These are phyloP conservation scores for Xylariomycetidae sp. DNA, from an alignment of 2,329 filamentous ascomycete genomes.

Conservation along the genomic window DNA sequence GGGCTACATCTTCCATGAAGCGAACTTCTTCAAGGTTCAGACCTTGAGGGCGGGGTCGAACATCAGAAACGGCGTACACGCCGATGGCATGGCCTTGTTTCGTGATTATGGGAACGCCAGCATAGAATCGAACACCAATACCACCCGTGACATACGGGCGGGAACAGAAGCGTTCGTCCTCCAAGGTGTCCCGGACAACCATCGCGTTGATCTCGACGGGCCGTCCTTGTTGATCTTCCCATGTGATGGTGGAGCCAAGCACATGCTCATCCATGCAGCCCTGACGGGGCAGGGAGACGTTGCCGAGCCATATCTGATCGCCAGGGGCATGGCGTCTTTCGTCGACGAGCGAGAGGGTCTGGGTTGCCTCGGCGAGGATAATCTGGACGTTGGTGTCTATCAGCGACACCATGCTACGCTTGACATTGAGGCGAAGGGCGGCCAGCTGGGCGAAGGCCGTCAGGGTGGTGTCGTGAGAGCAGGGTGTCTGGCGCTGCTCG, in stretches of 20 bases:
- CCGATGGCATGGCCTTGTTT: slow-evolving; percentile 51
- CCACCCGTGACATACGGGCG: slow-evolving; percentile 28
- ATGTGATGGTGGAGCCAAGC: slow-evolving; percentile 7
- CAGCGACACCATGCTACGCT: slow-evolving; percentile 44
- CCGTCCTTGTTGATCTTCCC: slow-evolving; percentile 9
- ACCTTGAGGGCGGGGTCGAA: slow-evolving; percentile 39
- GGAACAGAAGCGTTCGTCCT: slow-evolving; percentile 27
- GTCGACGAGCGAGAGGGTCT: slow-evolving; percentile 32
- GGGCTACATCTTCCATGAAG: slow-evolving; percentile 51
- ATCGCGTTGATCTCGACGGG: slow-evolving; percentile 17
- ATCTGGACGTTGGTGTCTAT: slow-evolving; percentile 41
- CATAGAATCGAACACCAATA: slow-evolving; percentile 30
- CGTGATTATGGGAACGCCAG: slow-evolving; percentile 52
- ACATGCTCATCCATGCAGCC: slow-evolving; percentile 17
- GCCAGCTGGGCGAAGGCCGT: slow-evolving; percentile 45
- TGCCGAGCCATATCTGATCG: slow-evolving; percentile 20
- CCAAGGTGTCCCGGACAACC: slow-evolving; percentile 24
- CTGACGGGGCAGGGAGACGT: slow-evolving; percentile 14
- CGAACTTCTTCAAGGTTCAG: slow-evolving; percentile 41
- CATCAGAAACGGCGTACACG: slow-evolving; percentile 49
- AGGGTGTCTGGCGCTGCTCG: slow-evolving; percentile 10
- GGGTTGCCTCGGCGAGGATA: slow-evolving; percentile 46
- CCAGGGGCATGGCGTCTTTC: slow-evolving; percentile 20
- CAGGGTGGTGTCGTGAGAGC: slow-evolving; percentile 32
- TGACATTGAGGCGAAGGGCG: slow-evolving; percentile 39